A percentile compares a stretch with the other conserved stretches of the same genome.
Evolutionary conservation across 345 rosid genomes (phyloP).

Genomic region (Eucalyptus camaldulensis): DNA sequence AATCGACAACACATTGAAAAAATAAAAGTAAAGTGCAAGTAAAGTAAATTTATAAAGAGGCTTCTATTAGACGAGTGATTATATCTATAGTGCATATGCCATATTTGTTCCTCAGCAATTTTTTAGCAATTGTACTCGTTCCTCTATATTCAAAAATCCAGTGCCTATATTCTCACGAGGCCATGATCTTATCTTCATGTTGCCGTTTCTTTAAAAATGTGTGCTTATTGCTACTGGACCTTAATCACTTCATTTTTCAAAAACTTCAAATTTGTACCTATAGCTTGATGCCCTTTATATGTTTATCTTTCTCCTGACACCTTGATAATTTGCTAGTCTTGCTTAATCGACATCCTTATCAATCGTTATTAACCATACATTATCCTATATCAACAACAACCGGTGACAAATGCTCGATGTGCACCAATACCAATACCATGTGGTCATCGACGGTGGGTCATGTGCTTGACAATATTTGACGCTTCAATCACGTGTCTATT

Average conservation of each 20-base stretch:
- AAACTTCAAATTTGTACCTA: neutral
- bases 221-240: rapidly evolving
- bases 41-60: neutral
- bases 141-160: rapidly evolving
- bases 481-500: neutral
- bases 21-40: too few species aligned
- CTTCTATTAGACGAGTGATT: rapidly evolving
- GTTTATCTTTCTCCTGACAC: too few species aligned
- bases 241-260: neutral
- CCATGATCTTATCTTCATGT: neutral
- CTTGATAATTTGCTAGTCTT: rapidly evolving
- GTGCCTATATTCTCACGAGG: rapidly evolving
- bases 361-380: neutral
- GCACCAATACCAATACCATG: rapidly evolving
- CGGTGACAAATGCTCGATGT: neutral
- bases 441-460: neutral
- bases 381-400: neutral
- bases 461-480: neutral
- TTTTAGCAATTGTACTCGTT: neutral
- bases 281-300: neutral
- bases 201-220: rapidly evolving
- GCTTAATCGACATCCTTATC: neutral
- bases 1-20: rapidly evolving
- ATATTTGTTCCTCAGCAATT: rapidly evolving
- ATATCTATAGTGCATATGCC: too few species aligned